Evolutionary conservation across 164 flowering plant genomes (phyloP).

Genomic region (Magnolia sinica): DNA sequence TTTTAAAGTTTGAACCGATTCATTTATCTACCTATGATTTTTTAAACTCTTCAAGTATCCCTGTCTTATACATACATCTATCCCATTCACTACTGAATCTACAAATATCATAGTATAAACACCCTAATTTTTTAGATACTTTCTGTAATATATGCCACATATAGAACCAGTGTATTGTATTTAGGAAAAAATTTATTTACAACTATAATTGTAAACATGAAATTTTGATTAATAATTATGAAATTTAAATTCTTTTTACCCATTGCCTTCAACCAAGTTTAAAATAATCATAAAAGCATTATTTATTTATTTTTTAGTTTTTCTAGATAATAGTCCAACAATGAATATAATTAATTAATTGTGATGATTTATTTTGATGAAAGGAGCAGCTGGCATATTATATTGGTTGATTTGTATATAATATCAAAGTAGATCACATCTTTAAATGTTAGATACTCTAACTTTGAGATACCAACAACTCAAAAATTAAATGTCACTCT

Average conservation of each 20-base stretch:
- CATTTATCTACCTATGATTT: too few species aligned
- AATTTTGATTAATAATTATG: conserved; percentile 11
- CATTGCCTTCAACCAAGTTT: conserved; percentile 13
- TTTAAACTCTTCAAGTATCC: too few species aligned
- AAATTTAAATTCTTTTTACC: conserved; percentile 4
- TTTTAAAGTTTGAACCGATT: too few species aligned
- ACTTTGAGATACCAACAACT: background rate
- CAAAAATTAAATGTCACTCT: background rate
- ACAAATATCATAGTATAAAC: too few species aligned
- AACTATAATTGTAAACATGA: too few species aligned
- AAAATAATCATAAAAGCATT: conserved; percentile 9
- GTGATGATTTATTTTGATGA: conserved; percentile 79
- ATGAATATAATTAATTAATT: conserved; percentile 57
- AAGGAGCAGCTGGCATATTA: conserved; percentile 22
- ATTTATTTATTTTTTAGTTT: background rate
- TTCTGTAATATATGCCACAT: too few species aligned
- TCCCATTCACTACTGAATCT: too few species aligned
- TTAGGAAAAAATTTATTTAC: too few species aligned
- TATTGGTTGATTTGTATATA: conserved; percentile 67
- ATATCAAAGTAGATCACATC: conserved; percentile 83
- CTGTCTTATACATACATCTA: too few species aligned
- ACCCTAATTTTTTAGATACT: too few species aligned
- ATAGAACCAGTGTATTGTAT: too few species aligned
- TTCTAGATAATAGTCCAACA: background rate
- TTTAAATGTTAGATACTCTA: conserved; percentile 36